Conservation (phyloP, 352 stramenopile species). For the Pythium monospermum region DNA sequence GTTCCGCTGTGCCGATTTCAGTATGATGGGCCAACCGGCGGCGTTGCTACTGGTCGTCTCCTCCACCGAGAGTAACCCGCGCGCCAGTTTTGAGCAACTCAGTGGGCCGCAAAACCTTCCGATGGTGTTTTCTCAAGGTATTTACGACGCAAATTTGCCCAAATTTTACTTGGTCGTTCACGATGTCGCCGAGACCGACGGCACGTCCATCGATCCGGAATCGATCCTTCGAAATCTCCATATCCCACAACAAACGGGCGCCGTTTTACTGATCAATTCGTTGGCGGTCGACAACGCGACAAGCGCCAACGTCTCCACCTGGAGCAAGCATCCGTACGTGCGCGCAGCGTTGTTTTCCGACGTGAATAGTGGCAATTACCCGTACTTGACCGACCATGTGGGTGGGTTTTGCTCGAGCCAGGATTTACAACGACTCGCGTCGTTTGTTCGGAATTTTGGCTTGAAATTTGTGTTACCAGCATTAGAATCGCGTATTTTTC, state of each 20-base stretch:
- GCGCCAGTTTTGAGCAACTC: conserved; percentile 71
- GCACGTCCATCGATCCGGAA: conserved; percentile 75
- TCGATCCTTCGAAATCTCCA: conserved; percentile 70
- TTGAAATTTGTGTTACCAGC: conserved; percentile 72
- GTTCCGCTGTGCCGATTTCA: conserved; percentile 80
- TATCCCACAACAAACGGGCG: conserved; percentile 37
- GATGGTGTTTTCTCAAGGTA: conserved; percentile 52
- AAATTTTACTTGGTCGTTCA: conserved; percentile 90
- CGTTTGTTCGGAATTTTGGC: conserved; percentile 76
- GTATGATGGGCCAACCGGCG: conserved; percentile 63
- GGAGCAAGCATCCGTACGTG: conserved; percentile 62
- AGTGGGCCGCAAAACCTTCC: conserved; percentile 41
- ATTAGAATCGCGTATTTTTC: conserved; percentile 79
- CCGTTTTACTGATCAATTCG: conserved; percentile 72
- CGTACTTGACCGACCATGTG: conserved; percentile 23
- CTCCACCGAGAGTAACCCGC: conserved; percentile 77
- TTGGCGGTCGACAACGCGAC: conserved; percentile 27
- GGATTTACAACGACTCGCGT: conserved; percentile 53
- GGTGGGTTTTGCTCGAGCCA: conserved; percentile 58
- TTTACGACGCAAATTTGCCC: conserved; percentile 76
- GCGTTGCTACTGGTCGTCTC: conserved; percentile 77
- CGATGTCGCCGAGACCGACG: conserved; percentile 70
- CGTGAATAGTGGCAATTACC: conserved; percentile 27
- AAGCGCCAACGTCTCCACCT: conserved; percentile 28
- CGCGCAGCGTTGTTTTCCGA: conserved; percentile 40